A percentile compares a stretch with the other conserved stretches of the same genome.
Evolutionary conservation across 2,329 filamentous ascomycete species (phyloP).

Genomic region (Harringtonia aguacate): DNA sequence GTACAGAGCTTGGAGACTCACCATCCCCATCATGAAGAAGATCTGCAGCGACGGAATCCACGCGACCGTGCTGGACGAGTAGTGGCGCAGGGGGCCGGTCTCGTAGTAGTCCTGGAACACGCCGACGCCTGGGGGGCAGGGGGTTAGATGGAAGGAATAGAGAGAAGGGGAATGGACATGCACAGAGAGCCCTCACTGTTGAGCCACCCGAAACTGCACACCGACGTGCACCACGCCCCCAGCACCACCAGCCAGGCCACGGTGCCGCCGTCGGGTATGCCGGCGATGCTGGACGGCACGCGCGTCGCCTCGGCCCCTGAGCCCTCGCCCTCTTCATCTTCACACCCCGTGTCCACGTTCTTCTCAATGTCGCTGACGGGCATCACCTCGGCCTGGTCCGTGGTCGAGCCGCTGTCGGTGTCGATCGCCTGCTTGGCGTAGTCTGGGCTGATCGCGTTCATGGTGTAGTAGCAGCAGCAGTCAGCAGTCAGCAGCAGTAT

Average conservation of each 20-base stretch:
- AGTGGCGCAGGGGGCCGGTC: constrained; percentile 30
- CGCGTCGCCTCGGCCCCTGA: not conserved
- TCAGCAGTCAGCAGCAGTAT: too few species aligned
- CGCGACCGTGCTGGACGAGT: constrained; percentile 44
- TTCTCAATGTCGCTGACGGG: not conserved
- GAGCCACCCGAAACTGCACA: constrained; percentile 29
- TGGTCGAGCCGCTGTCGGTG: too few species aligned
- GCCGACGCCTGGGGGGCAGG: constrained; percentile 25
- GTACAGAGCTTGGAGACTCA: constrained; percentile 9
- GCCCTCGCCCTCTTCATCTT: not conserved
- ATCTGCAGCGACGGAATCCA: constrained; percentile 45
- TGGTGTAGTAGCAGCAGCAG: too few species aligned
- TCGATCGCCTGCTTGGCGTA: too few species aligned
- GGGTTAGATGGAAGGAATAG: not conserved
- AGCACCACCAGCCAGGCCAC: constrained; percentile 28
- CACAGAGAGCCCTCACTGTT: constrained; percentile 19
- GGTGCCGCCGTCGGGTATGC: constrained; percentile 15
- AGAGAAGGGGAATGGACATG: not conserved
- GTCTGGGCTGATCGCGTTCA: too few species aligned
- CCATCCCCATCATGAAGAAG: constrained; percentile 35
- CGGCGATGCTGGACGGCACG: not conserved
- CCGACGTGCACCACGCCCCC: constrained; percentile 28
- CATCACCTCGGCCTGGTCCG: not conserved
- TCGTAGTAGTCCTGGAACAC: constrained; percentile 51
- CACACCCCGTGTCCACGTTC: not conserved